Conservation (phyloP, 1,284 basidiomycete genomes). For the Cystobasidium slooffiae region DNA sequence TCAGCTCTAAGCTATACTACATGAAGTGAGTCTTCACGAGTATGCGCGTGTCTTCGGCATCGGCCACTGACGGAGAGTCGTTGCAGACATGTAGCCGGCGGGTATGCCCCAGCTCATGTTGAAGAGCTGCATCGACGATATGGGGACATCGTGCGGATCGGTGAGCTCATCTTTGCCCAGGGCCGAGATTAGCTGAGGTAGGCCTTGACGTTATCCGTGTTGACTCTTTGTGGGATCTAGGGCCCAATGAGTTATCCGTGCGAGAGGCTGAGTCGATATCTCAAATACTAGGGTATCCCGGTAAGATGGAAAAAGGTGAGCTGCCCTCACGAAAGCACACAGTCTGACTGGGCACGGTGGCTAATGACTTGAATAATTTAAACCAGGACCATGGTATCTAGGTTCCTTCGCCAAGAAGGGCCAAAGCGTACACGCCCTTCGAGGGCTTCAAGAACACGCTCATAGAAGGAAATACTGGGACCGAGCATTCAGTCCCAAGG, state of each 20-base stretch:
- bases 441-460: conserved; percentile 7
- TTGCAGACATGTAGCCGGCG: not conserved
- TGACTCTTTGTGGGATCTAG: not conserved
- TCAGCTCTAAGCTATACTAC: conserved; percentile 9
- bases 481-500: conserved; percentile 12
- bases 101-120: conserved; percentile 3
- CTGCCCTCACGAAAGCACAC: not conserved
- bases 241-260: conserved; percentile 1
- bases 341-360: not conserved
- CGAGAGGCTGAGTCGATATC: conserved; percentile 4
- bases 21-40: not conserved
- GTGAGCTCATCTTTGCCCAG: not conserved
- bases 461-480: conserved; percentile 17
- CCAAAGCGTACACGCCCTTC: conserved; percentile 13
- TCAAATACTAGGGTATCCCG: conserved; percentile 16
- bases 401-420: conserved; percentile 19
- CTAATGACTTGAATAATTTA: not conserved
- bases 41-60: not conserved
- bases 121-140: conserved; percentile 4
- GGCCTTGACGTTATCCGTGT: too few relatives aligned
- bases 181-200: not conserved
- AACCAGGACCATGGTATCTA: conserved; percentile 9
- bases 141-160: conserved; percentile 13
- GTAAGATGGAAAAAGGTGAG: conserved; percentile 18
- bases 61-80: not conserved